phyloP scores from a whole-genome alignment of 306 rosid species.

The Cucumis hystrix region DNA sequence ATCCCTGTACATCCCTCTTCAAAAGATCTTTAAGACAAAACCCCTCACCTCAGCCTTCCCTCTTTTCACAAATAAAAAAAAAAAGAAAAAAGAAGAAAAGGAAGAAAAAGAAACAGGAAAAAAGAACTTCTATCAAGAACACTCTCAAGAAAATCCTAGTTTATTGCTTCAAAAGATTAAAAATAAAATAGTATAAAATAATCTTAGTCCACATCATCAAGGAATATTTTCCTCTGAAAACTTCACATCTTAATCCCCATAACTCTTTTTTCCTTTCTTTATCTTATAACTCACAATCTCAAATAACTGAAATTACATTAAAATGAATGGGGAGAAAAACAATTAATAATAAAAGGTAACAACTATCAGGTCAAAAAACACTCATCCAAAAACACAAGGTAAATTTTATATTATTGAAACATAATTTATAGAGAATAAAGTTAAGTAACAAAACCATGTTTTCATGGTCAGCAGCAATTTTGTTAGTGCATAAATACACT shows the following conservation, averaged over 20 bases:
- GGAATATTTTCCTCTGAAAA: not conserved
- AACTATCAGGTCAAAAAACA: not conserved
- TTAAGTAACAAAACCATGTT: slow-evolving; percentile 34
- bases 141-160: not conserved
- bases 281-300: not conserved
- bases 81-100: too few species aligned
- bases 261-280: not conserved
- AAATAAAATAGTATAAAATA: too few species aligned
- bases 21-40: not conserved
- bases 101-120: not conserved
- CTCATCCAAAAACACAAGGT: not conserved
- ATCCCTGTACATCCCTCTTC: not conserved
- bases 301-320: not conserved
- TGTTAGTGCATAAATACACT: slow-evolving; percentile 80
- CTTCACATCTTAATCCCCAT: not conserved
- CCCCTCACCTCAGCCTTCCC: not conserved
- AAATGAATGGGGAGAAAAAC: not conserved
- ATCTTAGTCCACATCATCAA: not conserved
- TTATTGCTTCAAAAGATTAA: too few species aligned
- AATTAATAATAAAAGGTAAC: not conserved
- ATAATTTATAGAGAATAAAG: not conserved
- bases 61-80: not conserved
- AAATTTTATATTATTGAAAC: not conserved
- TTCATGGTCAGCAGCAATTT: slow-evolving; percentile 80
- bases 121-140: not conserved